Evolutionary conservation across 441 rosid genomes (phyloP), one percentile per base, ranked within the genome.

Genomic region (Mallotus repandus): DNA sequence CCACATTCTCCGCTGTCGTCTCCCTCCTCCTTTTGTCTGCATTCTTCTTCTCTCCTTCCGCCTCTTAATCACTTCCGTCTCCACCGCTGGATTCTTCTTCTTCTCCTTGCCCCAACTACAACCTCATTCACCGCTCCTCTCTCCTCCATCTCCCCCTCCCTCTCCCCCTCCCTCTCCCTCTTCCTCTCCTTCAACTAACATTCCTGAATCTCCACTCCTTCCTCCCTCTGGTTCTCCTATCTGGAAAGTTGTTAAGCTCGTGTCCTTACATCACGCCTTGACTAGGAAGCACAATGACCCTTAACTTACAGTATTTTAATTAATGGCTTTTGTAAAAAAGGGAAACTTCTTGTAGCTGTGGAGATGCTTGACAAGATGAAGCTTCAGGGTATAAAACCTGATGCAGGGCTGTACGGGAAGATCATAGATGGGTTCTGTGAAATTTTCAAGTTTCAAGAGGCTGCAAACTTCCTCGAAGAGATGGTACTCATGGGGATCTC

Each of bases 401-500:
- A 90, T 84, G 95, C 94, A 41, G 93, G 95, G 45, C 80, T 91
- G 64, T 89, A 93, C 7, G 96, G 91, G 65, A 93, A 87, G 82
- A 88, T 93, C 74, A 88, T 91, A 70, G 73, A 41, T 62, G 89
- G 87, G 38, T 87, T 87, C 58, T 93, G 95, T 63, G 76, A 79
- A 78, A 66, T 81, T 62, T 18, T 49, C 81, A 87, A 87, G 85
- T 91, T 88, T 73, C 81, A 45, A 63, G 94, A 90, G 86, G 98
- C 95, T 79, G 97, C 99, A 35, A 91, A 89, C 82, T 90, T 88
- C 76, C 89, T 95, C 2, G 99, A 93, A 66, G 99, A 93, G 84
- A 91, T 95, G 97, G 74, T 90, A 22, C 84, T 93, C 32, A 88
- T 81, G 58, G 80, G 89, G 56, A 79, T 85, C 58, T 77, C 89